Base-by-base conservation (phyloP, 2,329 filamentous ascomycete genomes). In the Rhinocladiella mackenziei region DNA sequence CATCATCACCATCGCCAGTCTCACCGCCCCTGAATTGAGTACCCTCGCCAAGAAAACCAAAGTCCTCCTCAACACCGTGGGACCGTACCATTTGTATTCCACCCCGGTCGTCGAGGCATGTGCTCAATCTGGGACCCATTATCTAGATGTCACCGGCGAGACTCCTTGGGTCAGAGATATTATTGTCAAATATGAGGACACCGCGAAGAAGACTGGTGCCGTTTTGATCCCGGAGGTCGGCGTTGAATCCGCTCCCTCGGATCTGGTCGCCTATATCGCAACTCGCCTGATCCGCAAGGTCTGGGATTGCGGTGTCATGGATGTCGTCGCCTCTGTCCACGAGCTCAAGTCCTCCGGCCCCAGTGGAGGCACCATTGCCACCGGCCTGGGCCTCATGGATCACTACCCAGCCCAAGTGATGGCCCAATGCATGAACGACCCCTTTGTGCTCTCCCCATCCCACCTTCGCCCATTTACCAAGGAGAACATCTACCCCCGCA, bases 71-170 rank as follows among this genome's bases (percentile, higher is more conserved):
- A 80, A 58, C 35, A 77, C 75, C 9, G 70, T 83, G 19, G 80
- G 80, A 1, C 80, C 80, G 1, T 85, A 80, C 60, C 72, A 78
- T 65, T 65, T 75, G 41, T 80, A 82, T 60, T 81, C 80, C n/a
- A 75, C 75, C 22, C 75, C 76, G 1, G 77, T 83, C 3, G 71
- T 85, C 6, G 76, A 80, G 54, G 80, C 80, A 5, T 84, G 80
- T 58, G 80, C 77, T 3, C 68, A 73, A 39, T 75, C 73, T 52
- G 80, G 81, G 4, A 84, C 81, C 3, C 80, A 84, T 60, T 84
- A 84, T 56, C 63, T 84, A 42, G 81, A 84, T 60, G 76, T 74
- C 35, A 83, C 80, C 4, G 81, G 80, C 35, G 80, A 84, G 59
- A 72, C 75, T 0, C 77, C 78, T 2, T 84, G 80, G 80, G 69